Evolutionary conservation across 2,329 filamentous ascomycete species (phyloP), one percentile per base, ranked within the genome.

Genomic region (Cercospora zeae-maydis): DNA sequence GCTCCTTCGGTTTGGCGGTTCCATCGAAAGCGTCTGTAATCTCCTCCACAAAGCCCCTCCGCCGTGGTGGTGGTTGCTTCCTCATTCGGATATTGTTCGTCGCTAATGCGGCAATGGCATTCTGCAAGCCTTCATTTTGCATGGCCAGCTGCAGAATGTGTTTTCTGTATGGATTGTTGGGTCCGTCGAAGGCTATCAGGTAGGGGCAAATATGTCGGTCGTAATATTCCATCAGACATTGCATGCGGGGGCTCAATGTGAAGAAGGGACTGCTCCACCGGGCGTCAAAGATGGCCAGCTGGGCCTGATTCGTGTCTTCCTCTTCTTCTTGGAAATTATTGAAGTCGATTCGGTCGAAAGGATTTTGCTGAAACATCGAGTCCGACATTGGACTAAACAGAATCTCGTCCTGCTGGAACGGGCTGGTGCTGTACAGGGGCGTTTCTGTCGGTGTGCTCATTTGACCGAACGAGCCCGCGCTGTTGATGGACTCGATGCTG

Each of bases 191-290:
- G 69, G 92, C 91, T 56, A 97, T 92, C 77, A 97, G 90, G 63
- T 92, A 91, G 4, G 91, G 91, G 69, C 92, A 95, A 79, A 98
- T 93, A 73, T 91, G 90, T 76, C 92, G 92, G 73, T 93, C 89
- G 77, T 96, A 97, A 77, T 96, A 96, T 74, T 96, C 90, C 80
- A 97, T 89, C 73, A 96, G 88, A 77, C 90, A 96, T 68, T 90
- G 88, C 80, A 96, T 89, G 73, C 92, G 89, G 63, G 88, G 86
- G 64, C 91, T 87, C 71, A 91, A 79, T 69, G 82, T 80, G 85
- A 78, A 73, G 82, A 83, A 76, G 5, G 73, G 72, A 34, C 65
- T 71, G 60, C 69, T 69, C 63, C 73, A 76, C 34, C 72, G 70
- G 2, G 71, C 42, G n/a, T 75, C 71, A 11, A 72, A 63, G 1